phyloP scores from a whole-genome alignment of 352 stramenopile species.

The Pythium periplocum region DNA sequence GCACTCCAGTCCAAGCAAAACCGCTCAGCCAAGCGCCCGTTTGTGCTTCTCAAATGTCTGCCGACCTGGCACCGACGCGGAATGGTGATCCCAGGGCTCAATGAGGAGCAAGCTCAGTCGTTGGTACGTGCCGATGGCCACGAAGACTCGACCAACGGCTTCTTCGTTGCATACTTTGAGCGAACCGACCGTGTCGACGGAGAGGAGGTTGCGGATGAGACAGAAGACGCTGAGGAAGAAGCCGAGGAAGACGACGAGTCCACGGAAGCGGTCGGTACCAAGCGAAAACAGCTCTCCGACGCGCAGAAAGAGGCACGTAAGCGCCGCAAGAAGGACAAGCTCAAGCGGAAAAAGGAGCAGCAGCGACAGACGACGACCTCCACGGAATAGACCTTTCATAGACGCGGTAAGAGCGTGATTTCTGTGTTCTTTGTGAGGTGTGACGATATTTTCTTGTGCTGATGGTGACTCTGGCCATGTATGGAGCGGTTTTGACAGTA shows the following conservation, averaged over 20 bases:
- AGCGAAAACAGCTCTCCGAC: conserved; percentile 59
- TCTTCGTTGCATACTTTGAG: conserved; percentile 97
- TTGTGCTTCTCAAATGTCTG: conserved; percentile 69
- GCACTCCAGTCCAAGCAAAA: conserved; percentile 77
- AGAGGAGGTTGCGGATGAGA: conserved; percentile 5
- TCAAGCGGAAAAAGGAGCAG: conserved; percentile 53
- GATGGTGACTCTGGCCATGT: not conserved
- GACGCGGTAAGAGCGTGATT: conserved; percentile 17
- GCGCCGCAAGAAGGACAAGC: conserved; percentile 70
- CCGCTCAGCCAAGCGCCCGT: conserved; percentile 27
- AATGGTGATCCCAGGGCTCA: conserved; percentile 50
- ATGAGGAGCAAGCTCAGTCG: conserved; percentile 51
- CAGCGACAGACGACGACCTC: conserved; percentile 1
- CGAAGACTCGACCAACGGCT: conserved; percentile 94
- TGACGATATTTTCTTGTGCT: not conserved
- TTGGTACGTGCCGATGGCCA: conserved; percentile 90
- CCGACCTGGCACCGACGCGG: conserved; percentile 71
- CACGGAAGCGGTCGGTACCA: conserved; percentile 21
- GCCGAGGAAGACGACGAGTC: not conserved
- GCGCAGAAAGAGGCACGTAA: conserved; percentile 48
- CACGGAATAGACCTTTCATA: not conserved
- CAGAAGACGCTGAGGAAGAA: conserved; percentile 1
- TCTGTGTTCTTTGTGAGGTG: not conserved
- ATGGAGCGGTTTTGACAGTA: conserved; percentile 45
- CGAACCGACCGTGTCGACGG: conserved; percentile 19